Evolutionary conservation across 2,329 filamentous ascomycete species (phyloP).

Genomic region (Microsporum ferrugineum): DNA sequence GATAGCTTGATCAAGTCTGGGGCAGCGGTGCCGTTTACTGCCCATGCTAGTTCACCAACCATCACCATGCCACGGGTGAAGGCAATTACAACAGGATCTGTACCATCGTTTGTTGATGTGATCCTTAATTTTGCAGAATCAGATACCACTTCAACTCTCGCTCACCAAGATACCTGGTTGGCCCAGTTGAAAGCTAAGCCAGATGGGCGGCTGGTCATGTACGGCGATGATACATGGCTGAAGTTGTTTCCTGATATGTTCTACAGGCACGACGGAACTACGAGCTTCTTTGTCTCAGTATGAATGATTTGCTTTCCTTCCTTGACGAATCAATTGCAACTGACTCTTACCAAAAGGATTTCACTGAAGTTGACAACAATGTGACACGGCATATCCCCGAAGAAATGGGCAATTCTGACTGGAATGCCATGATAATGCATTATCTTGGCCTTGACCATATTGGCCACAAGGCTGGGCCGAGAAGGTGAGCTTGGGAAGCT

Average conservation of each 20-base stretch:
- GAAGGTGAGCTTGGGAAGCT: slow-evolving; percentile 43
- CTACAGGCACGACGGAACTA: slow-evolving; percentile 77
- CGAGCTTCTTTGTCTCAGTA: slow-evolving; percentile 95
- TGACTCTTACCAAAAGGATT: slow-evolving; percentile 52
- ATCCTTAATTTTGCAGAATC: slow-evolving; percentile 94
- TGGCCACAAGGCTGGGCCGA: slow-evolving; percentile 86
- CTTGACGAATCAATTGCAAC: not conserved
- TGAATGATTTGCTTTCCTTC: slow-evolving; percentile 30
- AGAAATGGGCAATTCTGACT: slow-evolving; percentile 68
- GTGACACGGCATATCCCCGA: slow-evolving; percentile 78
- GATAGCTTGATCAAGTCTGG: slow-evolving; percentile 70
- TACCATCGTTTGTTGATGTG: slow-evolving; percentile 94
- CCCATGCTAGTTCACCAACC: slow-evolving; percentile 89
- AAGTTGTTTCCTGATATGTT: slow-evolving; percentile 91
- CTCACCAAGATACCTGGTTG: slow-evolving; percentile 88
- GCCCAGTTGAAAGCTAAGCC: slow-evolving; percentile 70
- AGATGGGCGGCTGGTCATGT: slow-evolving; percentile 74
- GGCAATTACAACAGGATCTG: slow-evolving; percentile 91
- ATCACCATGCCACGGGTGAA: slow-evolving; percentile 98
- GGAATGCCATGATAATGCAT: slow-evolving; percentile 88
- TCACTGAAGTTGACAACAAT: slow-evolving; percentile 94
- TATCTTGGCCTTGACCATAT: slow-evolving; percentile 96
- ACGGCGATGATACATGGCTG: slow-evolving; percentile 95
- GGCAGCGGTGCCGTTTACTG: slow-evolving; percentile 81
- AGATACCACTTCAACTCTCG: slow-evolving; percentile 78